These are phyloP conservation scores for Plectosphaerella plurivora DNA, from an alignment of 2,329 filamentous ascomycete species.

Conservation along the genomic window DNA sequence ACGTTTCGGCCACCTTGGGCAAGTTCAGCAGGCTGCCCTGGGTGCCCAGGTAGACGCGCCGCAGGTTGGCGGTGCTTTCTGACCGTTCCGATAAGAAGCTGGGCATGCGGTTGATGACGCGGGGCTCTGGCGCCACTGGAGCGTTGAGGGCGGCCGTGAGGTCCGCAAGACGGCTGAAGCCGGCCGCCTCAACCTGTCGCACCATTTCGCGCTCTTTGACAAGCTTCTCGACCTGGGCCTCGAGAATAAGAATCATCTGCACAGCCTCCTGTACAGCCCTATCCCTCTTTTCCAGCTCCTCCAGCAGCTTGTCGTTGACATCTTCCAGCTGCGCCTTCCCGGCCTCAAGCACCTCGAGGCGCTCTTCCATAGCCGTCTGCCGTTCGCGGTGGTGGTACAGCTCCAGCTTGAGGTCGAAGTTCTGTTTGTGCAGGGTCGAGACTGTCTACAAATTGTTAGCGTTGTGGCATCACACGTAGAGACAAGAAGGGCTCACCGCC, in stretches of 20 bases:
- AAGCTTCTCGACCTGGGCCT: slow-evolving; percentile 53
- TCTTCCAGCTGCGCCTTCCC: slow-evolving; percentile 51
- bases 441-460: slow-evolving; percentile 42
- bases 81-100: slow-evolving; percentile 60
- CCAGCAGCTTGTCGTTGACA: slow-evolving; percentile 53
- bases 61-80: slow-evolving; percentile 55
- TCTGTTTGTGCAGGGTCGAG: slow-evolving; percentile 68
- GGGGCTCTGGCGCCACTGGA: slow-evolving; percentile 24
- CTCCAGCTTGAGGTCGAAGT: slow-evolving; percentile 73
- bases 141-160: slow-evolving; percentile 16
- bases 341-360: slow-evolving; percentile 48
- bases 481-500: slow-evolving; percentile 37
- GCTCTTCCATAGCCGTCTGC: slow-evolving; percentile 54
- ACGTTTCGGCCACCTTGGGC: slow-evolving; percentile 38
- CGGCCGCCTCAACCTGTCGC: slow-evolving; percentile 41
- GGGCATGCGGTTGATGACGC: slow-evolving; percentile 51
- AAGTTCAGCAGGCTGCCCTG: slow-evolving; percentile 46
- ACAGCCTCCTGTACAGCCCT: slow-evolving; percentile 68
- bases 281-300: slow-evolving; percentile 63
- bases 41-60: slow-evolving; percentile 52
- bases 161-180: slow-evolving; percentile 25
- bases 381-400: slow-evolving; percentile 65
- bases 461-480: neutral
- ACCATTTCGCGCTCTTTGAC: slow-evolving; percentile 50
- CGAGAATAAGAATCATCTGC: slow-evolving; percentile 61